Base-by-base conservation (phyloP, 2,329 filamentous ascomycete species). In the Colletotrichum sp. region DNA sequence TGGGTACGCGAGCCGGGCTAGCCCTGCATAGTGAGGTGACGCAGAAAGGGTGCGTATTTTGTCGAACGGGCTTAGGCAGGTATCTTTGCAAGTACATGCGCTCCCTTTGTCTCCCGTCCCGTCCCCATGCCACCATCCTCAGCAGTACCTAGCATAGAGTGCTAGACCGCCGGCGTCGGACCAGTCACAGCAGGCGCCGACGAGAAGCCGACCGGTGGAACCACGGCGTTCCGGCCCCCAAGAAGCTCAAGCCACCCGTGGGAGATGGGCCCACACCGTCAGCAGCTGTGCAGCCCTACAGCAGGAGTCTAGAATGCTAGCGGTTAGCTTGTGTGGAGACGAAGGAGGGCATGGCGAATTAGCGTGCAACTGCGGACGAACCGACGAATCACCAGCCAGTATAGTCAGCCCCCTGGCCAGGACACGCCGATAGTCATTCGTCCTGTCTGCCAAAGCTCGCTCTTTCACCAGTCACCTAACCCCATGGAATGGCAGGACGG, bases 281-380 rank as follows among this genome's bases (percentile, higher is more conserved):
- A 75, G 72, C 63, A 74, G 59, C 63, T 55, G 72, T 67, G 72
- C 72, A 75, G 72, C 72, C 72, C 72, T 72, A 75, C 63, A 24
- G 63, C 52, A 44, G 24, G 16, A 26, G 10, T 55, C 72, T 72
- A 75, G 32, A 28, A 24, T 57, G 15, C n/a, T 21, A n/a, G 10
- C 13, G n/a, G 69, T 18, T 65, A 63, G 68, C 34, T 8, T 24
- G 24, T 24, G 67, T 57, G 21, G 30, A n/a, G 30, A n/a, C 30
- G 59, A n/a, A 32, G 21, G 32, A 52, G 28, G 60, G 26, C 44
- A 52, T 39, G 52, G 49, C 66, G 66, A 59, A 60, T 69, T 69
- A 57, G 55, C 21, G 28, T 28, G 30, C 6, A 32, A 63, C 39
- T 13, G 55, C 67, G 36, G 52, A 67, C 18, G 67, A 74, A 55